These are phyloP conservation scores for Mortierella hygrophila DNA, from an alignment of 192 early-diverging fungal genomes.

Conservation along the genomic window DNA sequence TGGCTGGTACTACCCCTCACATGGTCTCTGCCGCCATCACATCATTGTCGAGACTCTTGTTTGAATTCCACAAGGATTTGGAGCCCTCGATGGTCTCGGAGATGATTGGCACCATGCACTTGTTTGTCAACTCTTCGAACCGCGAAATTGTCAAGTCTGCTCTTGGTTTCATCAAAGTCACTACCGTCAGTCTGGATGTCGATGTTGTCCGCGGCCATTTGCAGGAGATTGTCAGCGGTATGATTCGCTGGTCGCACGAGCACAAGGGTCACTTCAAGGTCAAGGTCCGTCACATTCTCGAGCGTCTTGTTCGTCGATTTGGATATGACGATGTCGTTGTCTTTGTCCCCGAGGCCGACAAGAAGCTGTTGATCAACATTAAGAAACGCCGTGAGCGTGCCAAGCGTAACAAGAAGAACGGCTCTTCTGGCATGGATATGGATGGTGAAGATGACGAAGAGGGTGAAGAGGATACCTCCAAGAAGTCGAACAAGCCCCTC, in stretches of 20 bases:
- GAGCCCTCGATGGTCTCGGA: constrained; percentile 73
- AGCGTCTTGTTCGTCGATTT: constrained; percentile 90
- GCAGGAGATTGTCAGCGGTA: constrained; percentile 75
- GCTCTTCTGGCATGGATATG: constrained; percentile 52
- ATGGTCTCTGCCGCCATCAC: constrained; percentile 95
- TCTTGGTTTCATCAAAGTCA: constrained; percentile 95
- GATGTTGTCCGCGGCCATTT: constrained; percentile 80
- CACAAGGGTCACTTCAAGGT: constrained; percentile 92
- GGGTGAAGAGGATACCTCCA: constrained; percentile 57
- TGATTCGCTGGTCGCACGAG: constrained; percentile 87
- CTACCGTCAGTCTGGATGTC: constrained; percentile 80
- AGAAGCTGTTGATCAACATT: constrained; percentile 93
- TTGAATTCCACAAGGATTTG: constrained; percentile 90
- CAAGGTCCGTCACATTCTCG: constrained; percentile 92
- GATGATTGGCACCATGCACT: constrained; percentile 83
- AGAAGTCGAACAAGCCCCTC: constrained; percentile 59
- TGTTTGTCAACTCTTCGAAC: constrained; percentile 84
- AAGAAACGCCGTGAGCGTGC: constrained; percentile 88
- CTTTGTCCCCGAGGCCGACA: constrained; percentile 88
- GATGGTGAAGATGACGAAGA: constrained; percentile 63
- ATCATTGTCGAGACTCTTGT: constrained; percentile 86
- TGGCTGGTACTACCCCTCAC: constrained; percentile 89
- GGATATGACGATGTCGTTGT: constrained; percentile 83
- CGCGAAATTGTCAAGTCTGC: constrained; percentile 93
- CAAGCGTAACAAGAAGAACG: constrained; percentile 78